Percentiles rank a stretch among this genome's conserved stretches.
phyloP scores from a whole-genome alignment of 106 monocot genomes.

The Apostasia ramifera region DNA sequence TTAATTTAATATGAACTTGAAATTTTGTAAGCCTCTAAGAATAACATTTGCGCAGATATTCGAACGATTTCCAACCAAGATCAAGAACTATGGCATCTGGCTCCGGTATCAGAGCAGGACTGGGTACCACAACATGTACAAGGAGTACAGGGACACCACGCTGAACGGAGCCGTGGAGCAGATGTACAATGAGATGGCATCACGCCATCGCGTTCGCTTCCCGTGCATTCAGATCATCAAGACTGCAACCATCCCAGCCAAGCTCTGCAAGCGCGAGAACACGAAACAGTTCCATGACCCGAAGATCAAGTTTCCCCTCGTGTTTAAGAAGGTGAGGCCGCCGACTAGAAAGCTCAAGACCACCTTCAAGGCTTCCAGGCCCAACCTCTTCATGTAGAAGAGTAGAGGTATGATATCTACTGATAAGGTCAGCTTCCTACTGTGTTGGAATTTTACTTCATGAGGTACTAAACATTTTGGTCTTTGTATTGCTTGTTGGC shows the following conservation, averaged over 20 bases:
- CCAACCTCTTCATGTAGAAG: constrained; percentile 61
- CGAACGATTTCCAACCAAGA: constrained; percentile 65
- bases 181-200: constrained; percentile 92
- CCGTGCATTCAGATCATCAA: constrained; percentile 87
- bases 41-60: constrained; percentile 35
- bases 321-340: constrained; percentile 68
- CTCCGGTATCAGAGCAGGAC: constrained; percentile 82
- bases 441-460: no score
- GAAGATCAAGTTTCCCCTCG: constrained; percentile 74
- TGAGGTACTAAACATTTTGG: no score
- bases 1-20: no score
- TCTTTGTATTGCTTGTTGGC: no score
- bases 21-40: no score
- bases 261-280: constrained; percentile 78
- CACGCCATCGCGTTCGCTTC: constrained; percentile 66
- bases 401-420: neutral
- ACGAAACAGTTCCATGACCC: constrained; percentile 84
- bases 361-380: constrained; percentile 74
- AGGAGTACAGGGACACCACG: constrained; percentile 82
- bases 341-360: constrained; percentile 74
- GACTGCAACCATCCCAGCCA: constrained; percentile 60
- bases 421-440: no score
- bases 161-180: constrained; percentile 76
- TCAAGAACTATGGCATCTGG: constrained; percentile 88
- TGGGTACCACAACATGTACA: constrained; percentile 92